phyloP scores from a whole-genome alignment of 345 rosid genomes.

The Gossypium mustelinum region DNA sequence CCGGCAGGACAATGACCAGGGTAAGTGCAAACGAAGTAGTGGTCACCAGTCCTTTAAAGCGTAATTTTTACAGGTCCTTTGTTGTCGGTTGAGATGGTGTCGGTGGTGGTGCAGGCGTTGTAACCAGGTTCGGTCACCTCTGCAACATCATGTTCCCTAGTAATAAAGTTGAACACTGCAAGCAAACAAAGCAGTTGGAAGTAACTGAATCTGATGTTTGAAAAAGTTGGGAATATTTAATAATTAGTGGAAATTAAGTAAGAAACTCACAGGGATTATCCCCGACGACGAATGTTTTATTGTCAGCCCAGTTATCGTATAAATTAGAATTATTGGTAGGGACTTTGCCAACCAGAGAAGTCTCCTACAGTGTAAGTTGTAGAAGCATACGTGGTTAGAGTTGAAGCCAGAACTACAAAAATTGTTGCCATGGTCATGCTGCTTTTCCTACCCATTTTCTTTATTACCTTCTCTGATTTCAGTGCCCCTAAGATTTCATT shows the following conservation, averaged over 20 bases:
- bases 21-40: conserved; percentile 29
- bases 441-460: conserved; percentile 10
- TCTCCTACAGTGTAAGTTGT: conserved; percentile 30
- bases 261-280: conserved; percentile 34
- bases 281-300: conserved; percentile 27
- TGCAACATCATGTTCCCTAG: conserved; percentile 32
- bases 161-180: conserved; percentile 30
- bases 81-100: not conserved
- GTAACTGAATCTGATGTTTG: not conserved
- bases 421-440: not conserved
- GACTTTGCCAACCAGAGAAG: conserved; percentile 23
- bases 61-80: conserved; percentile 23
- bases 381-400: conserved; percentile 14
- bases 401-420: conserved; percentile 15
- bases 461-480: conserved; percentile 22
- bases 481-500: conserved; percentile 15
- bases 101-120: conserved; percentile 22
- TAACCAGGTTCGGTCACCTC: conserved; percentile 25
- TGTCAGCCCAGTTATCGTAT: conserved; percentile 32
- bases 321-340: conserved; percentile 10
- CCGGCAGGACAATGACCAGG: conserved; percentile 25
- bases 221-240: not conserved
- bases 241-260: not conserved
- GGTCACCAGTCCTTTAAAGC: conserved; percentile 26
- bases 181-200: not conserved